A percentile compares a stretch with the other conserved stretches of the same genome.
phyloP scores from a whole-genome alignment of 345 rosid genomes.

The Eucalyptus polybractea region DNA sequence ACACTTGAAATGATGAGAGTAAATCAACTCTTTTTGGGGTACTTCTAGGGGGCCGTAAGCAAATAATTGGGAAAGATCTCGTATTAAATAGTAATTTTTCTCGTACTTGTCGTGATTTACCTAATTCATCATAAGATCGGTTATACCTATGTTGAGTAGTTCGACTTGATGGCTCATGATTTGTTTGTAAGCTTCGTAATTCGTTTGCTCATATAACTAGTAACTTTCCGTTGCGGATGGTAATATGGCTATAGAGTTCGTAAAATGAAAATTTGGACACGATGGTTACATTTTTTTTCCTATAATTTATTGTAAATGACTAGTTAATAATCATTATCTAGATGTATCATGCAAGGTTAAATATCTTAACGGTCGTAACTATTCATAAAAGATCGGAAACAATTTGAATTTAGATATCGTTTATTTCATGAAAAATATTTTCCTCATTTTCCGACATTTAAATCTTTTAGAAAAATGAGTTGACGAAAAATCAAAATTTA shows the following conservation, averaged over 20 bases:
- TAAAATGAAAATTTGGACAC: neutral
- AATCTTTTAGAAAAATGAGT: too few relatives aligned
- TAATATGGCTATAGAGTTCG: neutral
- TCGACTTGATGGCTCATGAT: neutral
- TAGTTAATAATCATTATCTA: neutral
- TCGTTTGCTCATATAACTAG: neutral
- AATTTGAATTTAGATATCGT: neutral
- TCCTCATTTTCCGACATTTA: too few relatives aligned
- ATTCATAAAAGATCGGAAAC: neutral
- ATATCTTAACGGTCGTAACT: neutral
- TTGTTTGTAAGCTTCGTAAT: neutral
- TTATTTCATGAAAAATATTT: too few relatives aligned
- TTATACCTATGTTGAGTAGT: neutral
- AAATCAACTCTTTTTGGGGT: neutral
- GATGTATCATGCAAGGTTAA: neutral
- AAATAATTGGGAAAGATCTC: neutral
- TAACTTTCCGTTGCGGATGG: neutral
- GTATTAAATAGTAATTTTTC: neutral
- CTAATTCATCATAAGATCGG: neutral
- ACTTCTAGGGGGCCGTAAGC: neutral
- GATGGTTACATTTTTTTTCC: neutral
- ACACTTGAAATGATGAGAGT: neutral
- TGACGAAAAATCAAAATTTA: fast-evolving
- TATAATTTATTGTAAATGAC: neutral
- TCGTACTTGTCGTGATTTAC: neutral